phyloP scores from a whole-genome alignment of 257 asterid genomes.

The Thymus quinquecostatus region DNA sequence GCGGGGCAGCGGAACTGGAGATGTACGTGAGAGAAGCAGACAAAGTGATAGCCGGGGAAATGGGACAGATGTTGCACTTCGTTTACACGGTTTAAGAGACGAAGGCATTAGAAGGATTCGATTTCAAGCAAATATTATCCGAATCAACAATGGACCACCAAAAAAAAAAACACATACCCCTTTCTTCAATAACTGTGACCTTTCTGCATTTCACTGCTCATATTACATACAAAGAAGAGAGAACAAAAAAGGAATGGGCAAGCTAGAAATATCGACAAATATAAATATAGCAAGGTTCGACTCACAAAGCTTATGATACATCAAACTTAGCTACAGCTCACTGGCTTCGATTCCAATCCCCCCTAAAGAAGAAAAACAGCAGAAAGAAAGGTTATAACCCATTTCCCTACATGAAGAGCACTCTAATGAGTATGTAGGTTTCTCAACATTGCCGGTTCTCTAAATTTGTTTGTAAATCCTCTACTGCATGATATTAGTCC shows the following conservation, averaged over 20 bases:
- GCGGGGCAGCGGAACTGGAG: too few species aligned
- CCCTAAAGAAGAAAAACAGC: conserved; percentile 6
- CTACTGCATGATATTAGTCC: conserved; percentile 15
- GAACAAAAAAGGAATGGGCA: background rate
- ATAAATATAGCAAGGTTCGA: conserved; percentile 7
- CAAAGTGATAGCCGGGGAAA: too few species aligned
- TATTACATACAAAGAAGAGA: too few species aligned
- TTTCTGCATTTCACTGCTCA: conserved; percentile 15
- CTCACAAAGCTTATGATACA: conserved; percentile 36
- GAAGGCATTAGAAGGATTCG: too few species aligned
- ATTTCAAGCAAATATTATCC: background rate
- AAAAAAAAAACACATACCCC: background rate
- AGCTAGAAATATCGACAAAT: conserved; percentile 18
- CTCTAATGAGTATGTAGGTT: conserved; percentile 20
- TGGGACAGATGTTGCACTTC: too few species aligned
- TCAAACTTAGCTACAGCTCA: conserved; percentile 31
- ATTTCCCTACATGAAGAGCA: conserved; percentile 1
- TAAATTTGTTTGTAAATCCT: conserved; percentile 14
- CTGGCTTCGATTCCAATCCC: conserved; percentile 26
- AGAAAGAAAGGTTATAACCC: conserved; percentile 17
- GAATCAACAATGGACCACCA: background rate
- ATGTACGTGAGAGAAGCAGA: too few species aligned
- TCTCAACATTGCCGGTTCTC: conserved; percentile 19
- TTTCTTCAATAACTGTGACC: conserved; percentile 12
- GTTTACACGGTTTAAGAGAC: too few species aligned